Evolutionary conservation across 2,329 filamentous ascomycete species (phyloP).

Genomic region (Beauveria varroae): DNA sequence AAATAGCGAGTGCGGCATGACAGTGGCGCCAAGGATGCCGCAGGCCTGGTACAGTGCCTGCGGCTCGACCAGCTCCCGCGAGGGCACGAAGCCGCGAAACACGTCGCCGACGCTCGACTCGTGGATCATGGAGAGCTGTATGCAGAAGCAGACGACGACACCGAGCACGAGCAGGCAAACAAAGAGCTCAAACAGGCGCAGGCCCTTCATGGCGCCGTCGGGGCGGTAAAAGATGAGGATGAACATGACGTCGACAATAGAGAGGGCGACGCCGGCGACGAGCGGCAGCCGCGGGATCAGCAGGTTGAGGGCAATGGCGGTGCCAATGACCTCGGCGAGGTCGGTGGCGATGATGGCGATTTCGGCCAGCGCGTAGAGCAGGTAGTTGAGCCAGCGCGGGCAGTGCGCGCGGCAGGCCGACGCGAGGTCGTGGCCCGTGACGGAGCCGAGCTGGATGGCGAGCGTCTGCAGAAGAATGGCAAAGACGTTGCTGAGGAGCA

Average conservation of each 20-base stretch:
- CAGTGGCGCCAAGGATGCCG: constrained; percentile 69
- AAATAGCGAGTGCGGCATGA: constrained; percentile 64
- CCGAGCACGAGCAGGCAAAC: constrained; percentile 57
- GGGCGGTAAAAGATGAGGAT: constrained; percentile 61
- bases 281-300: constrained; percentile 56
- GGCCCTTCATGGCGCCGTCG: constrained; percentile 47
- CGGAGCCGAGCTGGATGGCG: constrained; percentile 61
- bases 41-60: constrained; percentile 56
- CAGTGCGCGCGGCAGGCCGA: constrained; percentile 59
- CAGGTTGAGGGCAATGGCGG: constrained; percentile 61
- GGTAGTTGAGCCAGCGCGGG: constrained; percentile 56
- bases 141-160: constrained; percentile 57
- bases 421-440: constrained; percentile 60
- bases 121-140: constrained; percentile 56
- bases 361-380: constrained; percentile 57
- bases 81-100: constrained; percentile 59
- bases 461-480: constrained; percentile 64
- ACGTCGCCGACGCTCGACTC: constrained; percentile 50
- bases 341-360: constrained; percentile 64
- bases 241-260: constrained; percentile 59
- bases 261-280: constrained; percentile 61
- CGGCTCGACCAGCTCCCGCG: constrained; percentile 39
- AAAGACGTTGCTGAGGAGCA: constrained; percentile 62
- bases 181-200: constrained; percentile 58
- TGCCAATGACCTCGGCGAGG: constrained; percentile 65